Evolutionary conservation across 2,329 filamentous ascomycete genomes (phyloP), one percentile per base, ranked within the genome.

Genomic region (Penicillium corylophilum): DNA sequence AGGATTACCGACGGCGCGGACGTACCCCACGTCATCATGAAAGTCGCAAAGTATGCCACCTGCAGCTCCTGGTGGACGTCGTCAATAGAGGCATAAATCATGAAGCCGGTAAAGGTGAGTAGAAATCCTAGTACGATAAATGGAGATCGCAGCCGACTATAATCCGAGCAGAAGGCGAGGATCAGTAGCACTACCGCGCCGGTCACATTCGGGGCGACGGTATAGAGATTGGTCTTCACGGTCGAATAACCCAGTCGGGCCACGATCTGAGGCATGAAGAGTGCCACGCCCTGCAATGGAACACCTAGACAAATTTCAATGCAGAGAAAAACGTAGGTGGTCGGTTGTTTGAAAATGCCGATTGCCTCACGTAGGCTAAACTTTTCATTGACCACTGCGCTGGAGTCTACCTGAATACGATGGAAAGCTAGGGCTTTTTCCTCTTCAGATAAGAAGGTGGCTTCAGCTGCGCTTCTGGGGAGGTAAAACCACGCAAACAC

Each of bases 11-110:
- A 88, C 0, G 89, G 88, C 0, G 88, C 87, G 1, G 84, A 86
- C 0, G 87, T 90, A 15, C 88, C 88, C 84, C 87, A 90, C 10
- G 84, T 87, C 86, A 91, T 90, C 85, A 91, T 88, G 69, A 91
- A 92, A 48, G 81, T 85, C 5, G 87, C 86, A 57, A 85, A 90
- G 64, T 91, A 91, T 0, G 87, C 88, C 1, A 90, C 77, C 3
- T 80, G 77, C n/a, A 87, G 68, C 35, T 87, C 75, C 3, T 74
- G 62, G 33, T 82, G 68, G 15, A 90, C 83, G 59, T 85, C 78
- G 24, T 82, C 73, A 51, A 93, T 86, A 18, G 84, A 78, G 0
- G 87, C 86, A 60, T 88, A 92, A 64, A 93, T 88, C 68, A 91
- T 82, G 74, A 93, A 90, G 4, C 89, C 89, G 43, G 81, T 79